phyloP scores from a whole-genome alignment of 257 asterid genomes.

The Primulina tabacum region DNA sequence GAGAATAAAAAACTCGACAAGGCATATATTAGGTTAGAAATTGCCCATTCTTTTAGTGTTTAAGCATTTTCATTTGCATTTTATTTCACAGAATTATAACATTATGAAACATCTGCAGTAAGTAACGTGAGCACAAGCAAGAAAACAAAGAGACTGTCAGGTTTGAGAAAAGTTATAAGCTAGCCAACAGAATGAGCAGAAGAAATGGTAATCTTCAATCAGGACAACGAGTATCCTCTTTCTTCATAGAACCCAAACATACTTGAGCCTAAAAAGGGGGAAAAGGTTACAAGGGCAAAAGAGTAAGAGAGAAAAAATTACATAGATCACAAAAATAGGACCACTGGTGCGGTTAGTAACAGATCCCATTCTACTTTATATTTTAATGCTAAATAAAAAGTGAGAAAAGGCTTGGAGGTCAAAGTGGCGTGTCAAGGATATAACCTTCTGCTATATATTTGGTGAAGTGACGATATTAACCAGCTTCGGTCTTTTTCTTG shows the following conservation, averaged over 20 bases:
- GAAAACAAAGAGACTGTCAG: slow-evolving; percentile 19
- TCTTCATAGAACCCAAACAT: too few species aligned
- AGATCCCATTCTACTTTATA: slow-evolving; percentile 11
- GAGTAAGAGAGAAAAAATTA: slow-evolving; percentile 2
- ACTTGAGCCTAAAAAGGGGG: too few species aligned
- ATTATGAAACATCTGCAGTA: slow-evolving; percentile 1
- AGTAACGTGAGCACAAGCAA: slow-evolving; percentile 21
- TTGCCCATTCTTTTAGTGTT: slow-evolving; percentile 8
- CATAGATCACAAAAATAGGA: slow-evolving; percentile 23
- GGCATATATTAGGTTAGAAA: slow-evolving; percentile 10
- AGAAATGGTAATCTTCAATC: not conserved
- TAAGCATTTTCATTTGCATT: not conserved
- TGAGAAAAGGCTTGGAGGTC: slow-evolving; percentile 25
- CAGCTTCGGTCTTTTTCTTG: slow-evolving; percentile 92
- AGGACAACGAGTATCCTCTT: too few species aligned
- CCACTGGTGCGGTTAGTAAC: slow-evolving; percentile 9
- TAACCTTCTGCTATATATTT: slow-evolving; percentile 98
- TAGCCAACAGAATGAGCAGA: slow-evolving; percentile 16
- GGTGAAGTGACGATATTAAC: slow-evolving; percentile 90
- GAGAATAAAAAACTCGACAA: slow-evolving; percentile 3
- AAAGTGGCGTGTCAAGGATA: slow-evolving; percentile 25
- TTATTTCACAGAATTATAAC: slow-evolving; percentile 6
- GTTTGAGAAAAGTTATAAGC: slow-evolving; percentile 19
- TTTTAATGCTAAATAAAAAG: slow-evolving; percentile 13
- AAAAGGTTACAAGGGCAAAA: too few species aligned